phyloP scores from a whole-genome alignment of 345 rosid genomes.

The Rhizophora apiculata region DNA sequence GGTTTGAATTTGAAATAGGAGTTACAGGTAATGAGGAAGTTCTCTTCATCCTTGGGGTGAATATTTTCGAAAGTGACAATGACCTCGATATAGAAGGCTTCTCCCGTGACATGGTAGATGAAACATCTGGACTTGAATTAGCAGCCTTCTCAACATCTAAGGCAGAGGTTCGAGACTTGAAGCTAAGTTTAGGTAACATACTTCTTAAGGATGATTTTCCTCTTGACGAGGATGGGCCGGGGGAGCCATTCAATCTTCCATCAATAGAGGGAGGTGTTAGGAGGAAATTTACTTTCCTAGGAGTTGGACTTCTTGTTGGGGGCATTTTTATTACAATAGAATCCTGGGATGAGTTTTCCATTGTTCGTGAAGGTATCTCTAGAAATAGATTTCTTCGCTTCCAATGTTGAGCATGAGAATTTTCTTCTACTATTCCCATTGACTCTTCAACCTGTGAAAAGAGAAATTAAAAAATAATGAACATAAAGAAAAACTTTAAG shows the following conservation, averaged over 20 bases:
- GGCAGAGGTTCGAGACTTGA: constrained; percentile 47
- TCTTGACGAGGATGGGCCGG: constrained; percentile 47
- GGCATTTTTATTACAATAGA: constrained; percentile 60
- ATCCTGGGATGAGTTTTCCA: constrained; percentile 45
- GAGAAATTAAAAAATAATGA: constrained; percentile 10
- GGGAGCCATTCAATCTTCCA: constrained; percentile 40
- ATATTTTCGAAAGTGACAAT: constrained; percentile 69
- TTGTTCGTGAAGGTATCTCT: constrained; percentile 67
- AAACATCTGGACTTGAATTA: constrained; percentile 32
- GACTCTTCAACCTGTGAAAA: constrained; percentile 48
- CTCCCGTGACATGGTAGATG: constrained; percentile 41
- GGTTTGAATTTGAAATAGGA: constrained; percentile 36
- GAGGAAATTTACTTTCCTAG: constrained; percentile 74
- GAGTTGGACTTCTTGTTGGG: constrained; percentile 71
- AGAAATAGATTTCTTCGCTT: constrained; percentile 63
- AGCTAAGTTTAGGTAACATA: constrained; percentile 57
- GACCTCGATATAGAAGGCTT: constrained; percentile 75
- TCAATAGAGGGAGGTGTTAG: constrained; percentile 52
- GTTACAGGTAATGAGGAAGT: constrained; percentile 81
- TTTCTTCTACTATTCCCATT: constrained; percentile 46
- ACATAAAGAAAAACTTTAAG: constrained; percentile 9
- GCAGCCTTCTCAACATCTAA: constrained; percentile 57
- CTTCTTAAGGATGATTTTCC: constrained; percentile 63
- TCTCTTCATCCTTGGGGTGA: constrained; percentile 76
- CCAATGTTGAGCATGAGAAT: constrained; percentile 44